Evolutionary conservation across 2,329 filamentous ascomycete genomes (phyloP), one percentile per base, ranked within the genome.

Genomic region (Epichloe glyceriae): DNA sequence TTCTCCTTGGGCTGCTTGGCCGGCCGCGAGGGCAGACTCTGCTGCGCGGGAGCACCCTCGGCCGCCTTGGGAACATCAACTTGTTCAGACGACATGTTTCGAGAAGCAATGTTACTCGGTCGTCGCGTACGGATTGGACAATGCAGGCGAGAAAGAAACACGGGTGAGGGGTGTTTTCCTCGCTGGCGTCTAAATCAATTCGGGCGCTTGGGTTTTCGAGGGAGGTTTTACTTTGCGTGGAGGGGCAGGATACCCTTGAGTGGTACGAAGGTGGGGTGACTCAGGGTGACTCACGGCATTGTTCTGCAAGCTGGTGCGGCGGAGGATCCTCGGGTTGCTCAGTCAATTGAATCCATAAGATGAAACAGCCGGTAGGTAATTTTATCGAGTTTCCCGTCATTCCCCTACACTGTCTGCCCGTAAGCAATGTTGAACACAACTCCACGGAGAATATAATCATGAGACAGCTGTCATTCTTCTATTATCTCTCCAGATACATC

Each of bases 31-130:
- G 67, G 62, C 19, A 69, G 60, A 44, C 56, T 61, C 57, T 68
- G 55, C 58, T 68, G 55, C 57, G 60, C 62, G 19, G 64, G 56
- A 50, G 63, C 63, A 42, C 62, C 63, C 55, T 65, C 66, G 22
- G 57, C 62, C 56, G 60, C 59, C 55, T 68, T 64, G 39, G 64
- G 57, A 50, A 57, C 60, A 49, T 63, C 66, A 57, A 58, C 62
- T 62, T 63, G 64, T 57, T 67, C 65, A 53, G 67, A 65, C 59
- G 64, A 65, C 67, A 69, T 70, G 56, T 54, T 61, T 59, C 55
- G 51, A 53, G 47, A 46, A 11, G 17, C 54, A 50, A 43, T 20
- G 15, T 14, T 19, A 35, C 44, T 42, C 30, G 8, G 42, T n/a
- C 46, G 35, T 39, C 38, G 42, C 10, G 22, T 33, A 19, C 37